Conservation (phyloP, 1,284 basidiomycete species). For the Sphagnurus paluster region DNA sequence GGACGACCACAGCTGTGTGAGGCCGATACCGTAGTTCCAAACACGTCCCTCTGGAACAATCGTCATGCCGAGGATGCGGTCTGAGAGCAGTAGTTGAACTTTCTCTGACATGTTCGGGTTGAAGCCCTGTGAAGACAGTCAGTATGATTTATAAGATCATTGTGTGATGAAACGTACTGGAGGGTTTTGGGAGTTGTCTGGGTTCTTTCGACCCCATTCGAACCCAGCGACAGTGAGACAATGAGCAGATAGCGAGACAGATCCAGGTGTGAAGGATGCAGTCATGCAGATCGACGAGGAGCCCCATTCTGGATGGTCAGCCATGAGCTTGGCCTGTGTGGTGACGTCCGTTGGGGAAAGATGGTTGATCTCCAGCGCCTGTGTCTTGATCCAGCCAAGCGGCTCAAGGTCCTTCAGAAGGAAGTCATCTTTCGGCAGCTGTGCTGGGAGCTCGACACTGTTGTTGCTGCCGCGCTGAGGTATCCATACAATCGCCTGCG, state of each 20-base stretch:
- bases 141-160: conserved; percentile 10
- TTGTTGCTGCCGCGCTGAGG: conserved; percentile 97
- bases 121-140: conserved; percentile 63
- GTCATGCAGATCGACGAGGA: conserved; percentile 94
- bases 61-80: conserved; percentile 91
- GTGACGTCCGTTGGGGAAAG: conserved; percentile 94
- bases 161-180: conserved; percentile 37
- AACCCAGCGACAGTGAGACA: conserved; percentile 89
- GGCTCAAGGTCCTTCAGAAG: conserved; percentile 93
- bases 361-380: conserved; percentile 89
- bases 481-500: conserved; percentile 85
- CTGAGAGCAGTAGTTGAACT: conserved; percentile 92
- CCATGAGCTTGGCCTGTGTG: conserved; percentile 96
- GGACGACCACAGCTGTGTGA: conserved; percentile 91
- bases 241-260: conserved; percentile 93
- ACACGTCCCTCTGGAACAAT: conserved; percentile 88
- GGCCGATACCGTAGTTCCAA: conserved; percentile 92
- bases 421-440: conserved; percentile 92
- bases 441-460: conserved; percentile 83
- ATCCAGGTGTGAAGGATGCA: conserved; percentile 96
- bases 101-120: conserved; percentile 98
- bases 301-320: conserved; percentile 92
- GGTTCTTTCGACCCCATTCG: conserved; percentile 97
- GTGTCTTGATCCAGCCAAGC: conserved; percentile 98
- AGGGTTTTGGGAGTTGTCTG: conserved; percentile 83